Evolutionary conservation across 768 basidiomycete genomes (phyloP).

Genomic region (Amanita molliuscula): DNA sequence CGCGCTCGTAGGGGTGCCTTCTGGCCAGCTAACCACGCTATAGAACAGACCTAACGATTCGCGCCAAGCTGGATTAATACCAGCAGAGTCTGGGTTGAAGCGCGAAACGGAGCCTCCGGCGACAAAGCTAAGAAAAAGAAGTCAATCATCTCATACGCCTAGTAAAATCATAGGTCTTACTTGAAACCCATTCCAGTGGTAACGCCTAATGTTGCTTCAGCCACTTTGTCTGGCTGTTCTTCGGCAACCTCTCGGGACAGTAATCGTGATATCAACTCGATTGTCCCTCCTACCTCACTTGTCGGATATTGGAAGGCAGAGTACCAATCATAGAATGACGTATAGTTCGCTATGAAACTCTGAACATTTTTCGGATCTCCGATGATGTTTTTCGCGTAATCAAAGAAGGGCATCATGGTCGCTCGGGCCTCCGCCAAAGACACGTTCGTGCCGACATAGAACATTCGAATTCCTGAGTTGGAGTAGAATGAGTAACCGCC

Average conservation of each 20-base stretch:
- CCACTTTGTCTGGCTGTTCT: slow-evolving; percentile 15
- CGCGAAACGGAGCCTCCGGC: slow-evolving; percentile 13
- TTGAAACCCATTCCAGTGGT: slow-evolving; percentile 12
- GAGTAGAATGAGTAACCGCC: slow-evolving; percentile 24
- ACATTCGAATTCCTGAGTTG: slow-evolving; percentile 1
- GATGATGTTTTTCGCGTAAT: not conserved
- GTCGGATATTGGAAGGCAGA: not conserved
- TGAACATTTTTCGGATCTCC: not conserved
- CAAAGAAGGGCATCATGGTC: not conserved
- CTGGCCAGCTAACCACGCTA: not conserved
- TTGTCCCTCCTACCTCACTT: slow-evolving; percentile 14
- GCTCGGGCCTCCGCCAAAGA: not conserved
- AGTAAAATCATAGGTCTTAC: slow-evolving; percentile 9
- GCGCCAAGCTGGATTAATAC: not conserved
- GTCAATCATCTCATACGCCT: not conserved
- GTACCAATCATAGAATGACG: slow-evolving; percentile 19
- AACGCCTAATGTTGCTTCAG: slow-evolving; percentile 14
- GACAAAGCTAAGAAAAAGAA: not conserved
- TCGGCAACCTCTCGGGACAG: slow-evolving; percentile 19
- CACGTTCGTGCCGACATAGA: not conserved
- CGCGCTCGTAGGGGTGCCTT: not conserved
- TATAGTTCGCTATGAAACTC: slow-evolving; percentile 7
- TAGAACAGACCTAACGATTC: not conserved
- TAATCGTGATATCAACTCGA: slow-evolving; percentile 23
- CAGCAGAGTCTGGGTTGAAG: not conserved